Percentiles rank a stretch among this genome's conserved stretches.
Evolutionary conservation across 2,329 filamentous ascomycete genomes (phyloP).

Genomic region (Stachybotrys chlorohalonatus): DNA sequence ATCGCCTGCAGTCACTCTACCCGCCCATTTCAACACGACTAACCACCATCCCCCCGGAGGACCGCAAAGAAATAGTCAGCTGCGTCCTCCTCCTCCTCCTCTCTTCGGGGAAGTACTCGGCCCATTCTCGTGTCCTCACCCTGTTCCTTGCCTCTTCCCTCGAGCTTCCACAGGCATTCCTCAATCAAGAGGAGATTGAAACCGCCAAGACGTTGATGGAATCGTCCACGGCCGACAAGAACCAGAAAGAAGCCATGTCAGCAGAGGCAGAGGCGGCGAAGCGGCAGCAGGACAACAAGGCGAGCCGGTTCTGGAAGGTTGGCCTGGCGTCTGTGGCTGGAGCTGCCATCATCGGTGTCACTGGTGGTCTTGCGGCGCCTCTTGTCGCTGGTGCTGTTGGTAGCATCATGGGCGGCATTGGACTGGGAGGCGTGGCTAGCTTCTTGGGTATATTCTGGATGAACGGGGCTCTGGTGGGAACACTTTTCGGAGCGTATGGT

Average conservation of each 20-base stretch:
- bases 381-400: constrained; percentile 80
- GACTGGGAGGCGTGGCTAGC: constrained; percentile 74
- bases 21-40: constrained; percentile 45
- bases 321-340: constrained; percentile 82
- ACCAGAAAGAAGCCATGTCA: constrained; percentile 44
- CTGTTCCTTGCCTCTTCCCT: constrained; percentile 61
- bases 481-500: constrained; percentile 82
- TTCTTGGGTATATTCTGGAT: constrained; percentile 82
- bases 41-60: constrained; percentile 45
- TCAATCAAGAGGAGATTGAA: constrained; percentile 63
- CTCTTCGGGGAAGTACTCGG: constrained; percentile 64
- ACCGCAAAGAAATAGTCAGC: constrained; percentile 57
- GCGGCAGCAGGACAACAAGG: constrained; percentile 60
- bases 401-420: constrained; percentile 74
- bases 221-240: constrained; percentile 40
- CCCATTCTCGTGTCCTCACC: constrained; percentile 61
- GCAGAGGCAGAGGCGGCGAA: constrained; percentile 70
- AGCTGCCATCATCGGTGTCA: constrained; percentile 83
- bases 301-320: constrained; percentile 77
- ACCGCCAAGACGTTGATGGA: constrained; percentile 68
- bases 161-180: constrained; percentile 47
- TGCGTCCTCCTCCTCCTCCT: constrained; percentile 62
- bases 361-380: constrained; percentile 82
- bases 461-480: constrained; percentile 76
- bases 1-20: constrained; percentile 41